Base-by-base conservation (phyloP, 2,329 filamentous ascomycete species). In the Aspergillus ochraceus region DNA sequence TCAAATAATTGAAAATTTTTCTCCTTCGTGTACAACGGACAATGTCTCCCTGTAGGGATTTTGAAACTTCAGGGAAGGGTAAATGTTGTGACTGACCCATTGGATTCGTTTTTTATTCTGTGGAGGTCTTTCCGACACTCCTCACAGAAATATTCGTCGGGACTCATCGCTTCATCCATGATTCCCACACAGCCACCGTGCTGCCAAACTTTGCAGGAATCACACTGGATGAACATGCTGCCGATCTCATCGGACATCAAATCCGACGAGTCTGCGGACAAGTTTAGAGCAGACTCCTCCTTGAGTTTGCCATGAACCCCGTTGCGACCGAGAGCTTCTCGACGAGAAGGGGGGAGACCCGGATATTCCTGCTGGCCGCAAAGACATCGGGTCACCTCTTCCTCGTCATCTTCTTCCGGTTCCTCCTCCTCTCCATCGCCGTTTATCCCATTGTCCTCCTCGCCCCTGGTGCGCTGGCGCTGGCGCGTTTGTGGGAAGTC, bases 61-160 rank as follows among this genome's bases (percentile, higher is more conserved):
- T n/a, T 19, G 39, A 30, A 17, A 54, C 50, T 47, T 49, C 29
- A 49, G 36, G 30, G 42, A 12, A 42, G 30, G 53, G 42, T 20
- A 46, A 30, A 17, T 8, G 46, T 54, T 49, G 49, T 54, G 56
- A 81, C 91, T 81, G 84, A 98, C 95, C 93, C 93, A 82, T 93
- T 95, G 68, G 84, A 83, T 66, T 91, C 90, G 57, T 84, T 87
- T 69, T 88, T 88, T 64, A 97, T 88, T 72, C 88, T 92, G 81
- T 99, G 95, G 55, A 96, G 84, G 74, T 97, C 92, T 73, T 92
- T 92, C 66, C 90, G 88, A 79, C 95, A 99, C 76, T 92, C 86
- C 79, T 99, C 95, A 79, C 95, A 99, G 74, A 95, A 99, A 80
- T 99, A 99, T 76, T 98, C 93, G 57, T 98, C 94, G 10, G 95